These are phyloP conservation scores for button mushroom (Agaricus bisporus) DNA, from an alignment of 768 basidiomycete species.

Conservation along the genomic window DNA sequence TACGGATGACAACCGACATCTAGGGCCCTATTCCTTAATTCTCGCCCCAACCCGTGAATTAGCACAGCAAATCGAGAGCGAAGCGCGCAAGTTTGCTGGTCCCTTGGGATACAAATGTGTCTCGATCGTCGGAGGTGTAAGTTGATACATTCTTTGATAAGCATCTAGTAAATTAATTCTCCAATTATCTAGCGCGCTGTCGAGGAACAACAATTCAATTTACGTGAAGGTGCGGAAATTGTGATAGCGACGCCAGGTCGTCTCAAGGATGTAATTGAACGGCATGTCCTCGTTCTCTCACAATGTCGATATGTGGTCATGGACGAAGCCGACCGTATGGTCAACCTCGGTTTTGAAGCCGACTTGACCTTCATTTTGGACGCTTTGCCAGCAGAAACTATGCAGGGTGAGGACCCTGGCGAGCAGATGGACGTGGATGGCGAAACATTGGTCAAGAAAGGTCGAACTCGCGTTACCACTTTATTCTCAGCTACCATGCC, in stretches of 20 bases:
- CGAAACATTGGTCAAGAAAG: slow-evolving; percentile 60
- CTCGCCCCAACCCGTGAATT: slow-evolving; percentile 97
- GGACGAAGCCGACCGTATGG: slow-evolving; percentile 99
- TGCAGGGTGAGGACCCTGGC: slow-evolving; percentile 79
- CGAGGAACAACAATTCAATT: slow-evolving; percentile 96
- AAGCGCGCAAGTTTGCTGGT: slow-evolving; percentile 86
- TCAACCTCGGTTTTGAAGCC: slow-evolving; percentile 92
- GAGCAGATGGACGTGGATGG: slow-evolving; percentile 79
- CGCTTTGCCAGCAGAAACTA: slow-evolving; percentile 78
- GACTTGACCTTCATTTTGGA: slow-evolving; percentile 95
- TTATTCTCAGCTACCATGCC: slow-evolving; percentile 99
- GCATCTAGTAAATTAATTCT: slow-evolving; percentile 1
- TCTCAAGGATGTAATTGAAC: slow-evolving; percentile 95
- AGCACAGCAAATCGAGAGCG: slow-evolving; percentile 94
- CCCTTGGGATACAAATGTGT: slow-evolving; percentile 92
- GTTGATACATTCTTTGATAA: slow-evolving; percentile 17
- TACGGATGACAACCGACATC: slow-evolving; percentile 87
- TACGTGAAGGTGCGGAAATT: slow-evolving; percentile 98
- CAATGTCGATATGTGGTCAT: slow-evolving; percentile 99
- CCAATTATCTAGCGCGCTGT: slow-evolving; percentile 59
- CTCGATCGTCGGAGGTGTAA: slow-evolving; percentile 94
- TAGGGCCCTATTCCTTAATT: slow-evolving; percentile 91
- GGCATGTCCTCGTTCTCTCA: slow-evolving; percentile 89
- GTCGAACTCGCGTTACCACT: slow-evolving; percentile 87
- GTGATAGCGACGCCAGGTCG: slow-evolving; percentile 99